Evolutionary conservation across 352 stramenopile species (phyloP).

Genomic region (Phytophthora cryptogea): DNA sequence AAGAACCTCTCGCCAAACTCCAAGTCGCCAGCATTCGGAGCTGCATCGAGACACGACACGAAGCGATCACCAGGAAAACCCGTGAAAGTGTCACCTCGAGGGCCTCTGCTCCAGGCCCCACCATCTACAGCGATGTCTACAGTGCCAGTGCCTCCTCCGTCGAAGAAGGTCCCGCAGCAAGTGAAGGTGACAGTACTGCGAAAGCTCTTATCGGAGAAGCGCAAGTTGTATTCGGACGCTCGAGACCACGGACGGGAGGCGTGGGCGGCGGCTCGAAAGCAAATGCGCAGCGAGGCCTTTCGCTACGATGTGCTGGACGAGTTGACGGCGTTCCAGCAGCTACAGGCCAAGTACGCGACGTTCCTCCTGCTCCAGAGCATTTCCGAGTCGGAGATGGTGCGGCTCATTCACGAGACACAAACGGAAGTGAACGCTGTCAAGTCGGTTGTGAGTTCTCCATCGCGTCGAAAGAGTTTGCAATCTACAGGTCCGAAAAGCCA

Average conservation of each 20-base stretch:
- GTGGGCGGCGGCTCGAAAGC: conserved; percentile 52
- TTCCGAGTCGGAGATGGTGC: conserved; percentile 62
- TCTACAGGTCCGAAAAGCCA: no score
- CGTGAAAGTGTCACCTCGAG: background rate
- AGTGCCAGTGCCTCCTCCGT: conserved; percentile 13
- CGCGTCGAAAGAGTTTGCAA: no score
- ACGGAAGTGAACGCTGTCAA: conserved; percentile 15
- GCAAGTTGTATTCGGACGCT: conserved; percentile 52
- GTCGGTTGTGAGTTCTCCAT: no score
- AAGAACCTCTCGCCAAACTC: conserved; percentile 14
- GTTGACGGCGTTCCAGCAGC: conserved; percentile 59
- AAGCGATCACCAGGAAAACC: conserved; percentile 5
- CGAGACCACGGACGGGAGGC: conserved; percentile 44
- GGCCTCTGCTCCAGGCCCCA: background rate
- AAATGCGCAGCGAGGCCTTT: conserved; percentile 61
- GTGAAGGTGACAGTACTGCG: conserved; percentile 60
- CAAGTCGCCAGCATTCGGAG: conserved; percentile 3
- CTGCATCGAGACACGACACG: background rate
- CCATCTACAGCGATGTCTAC: background rate
- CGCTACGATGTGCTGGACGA: conserved; percentile 77
- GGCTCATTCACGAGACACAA: conserved; percentile 54
- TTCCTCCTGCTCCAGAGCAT: conserved; percentile 73
- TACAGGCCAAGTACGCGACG: conserved; percentile 62
- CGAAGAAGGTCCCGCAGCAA: conserved; percentile 55
- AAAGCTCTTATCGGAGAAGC: conserved; percentile 65